phyloP scores from a whole-genome alignment of 179 eudicot species.

The Vitellaria paradoxa region DNA sequence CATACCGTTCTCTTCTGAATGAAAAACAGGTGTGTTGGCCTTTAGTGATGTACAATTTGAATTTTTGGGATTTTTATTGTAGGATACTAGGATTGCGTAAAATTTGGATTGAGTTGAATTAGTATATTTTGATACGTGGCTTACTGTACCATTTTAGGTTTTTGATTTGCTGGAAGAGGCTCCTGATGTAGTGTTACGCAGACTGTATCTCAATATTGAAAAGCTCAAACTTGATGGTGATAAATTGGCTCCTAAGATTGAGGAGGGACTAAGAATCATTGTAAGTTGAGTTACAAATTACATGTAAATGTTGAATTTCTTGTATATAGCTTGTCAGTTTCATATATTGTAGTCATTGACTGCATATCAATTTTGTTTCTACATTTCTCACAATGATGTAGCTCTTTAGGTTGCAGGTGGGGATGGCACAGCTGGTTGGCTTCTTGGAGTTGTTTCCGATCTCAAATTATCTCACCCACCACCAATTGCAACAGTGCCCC shows the following conservation, averaged over 20 bases:
- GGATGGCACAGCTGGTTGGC: conserved; percentile 98
- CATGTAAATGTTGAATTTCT: conserved; percentile 4
- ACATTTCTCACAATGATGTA: not conserved
- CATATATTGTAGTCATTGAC: not conserved
- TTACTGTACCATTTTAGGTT: conserved; percentile 43
- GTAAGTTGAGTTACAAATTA: conserved; percentile 41
- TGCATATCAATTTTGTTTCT: not conserved
- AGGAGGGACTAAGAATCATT: conserved; percentile 71
- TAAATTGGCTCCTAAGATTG: conserved; percentile 49
- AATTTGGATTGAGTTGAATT: not conserved
- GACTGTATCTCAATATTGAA: conserved; percentile 66
- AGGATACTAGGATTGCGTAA: not conserved
- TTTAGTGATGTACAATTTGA: not conserved
- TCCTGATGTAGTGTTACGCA: conserved; percentile 65
- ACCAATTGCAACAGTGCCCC: conserved; percentile 81
- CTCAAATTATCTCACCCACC: conserved; percentile 72
- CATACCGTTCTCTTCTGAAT: conserved; percentile 75
- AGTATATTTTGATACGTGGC: not conserved
- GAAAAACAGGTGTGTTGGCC: conserved; percentile 55
- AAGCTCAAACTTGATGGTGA: conserved; percentile 65
- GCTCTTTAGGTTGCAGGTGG: conserved; percentile 85
- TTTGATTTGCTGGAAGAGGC: conserved; percentile 75
- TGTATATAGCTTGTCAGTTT: not conserved
- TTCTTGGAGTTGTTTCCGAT: conserved; percentile 90
- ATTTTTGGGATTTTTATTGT: not conserved